phyloP scores from a whole-genome alignment of 2,329 filamentous ascomycete genomes.

The Cyanodermella asteris region DNA sequence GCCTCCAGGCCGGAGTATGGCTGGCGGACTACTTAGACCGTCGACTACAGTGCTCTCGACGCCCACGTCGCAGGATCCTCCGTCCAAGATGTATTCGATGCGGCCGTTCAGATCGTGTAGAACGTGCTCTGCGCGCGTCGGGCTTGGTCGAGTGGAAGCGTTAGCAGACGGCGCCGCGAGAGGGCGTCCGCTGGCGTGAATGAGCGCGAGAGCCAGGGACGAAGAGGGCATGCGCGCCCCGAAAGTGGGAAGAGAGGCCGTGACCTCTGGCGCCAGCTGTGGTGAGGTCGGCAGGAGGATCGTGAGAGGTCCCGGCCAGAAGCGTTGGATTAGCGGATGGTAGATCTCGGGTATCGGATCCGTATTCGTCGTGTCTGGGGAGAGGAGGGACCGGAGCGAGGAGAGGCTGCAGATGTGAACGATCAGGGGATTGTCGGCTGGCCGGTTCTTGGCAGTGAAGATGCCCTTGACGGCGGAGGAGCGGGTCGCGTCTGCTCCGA shows the following conservation, averaged over 20 bases:
- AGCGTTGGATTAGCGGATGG: slow-evolving; percentile 49
- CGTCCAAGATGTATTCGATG: slow-evolving; percentile 75
- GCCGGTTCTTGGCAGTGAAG: slow-evolving; percentile 71
- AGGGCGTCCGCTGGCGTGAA: slow-evolving; percentile 53
- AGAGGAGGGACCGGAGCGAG: slow-evolving; percentile 47
- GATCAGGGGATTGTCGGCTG: slow-evolving; percentile 87
- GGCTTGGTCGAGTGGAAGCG: slow-evolving; percentile 77
- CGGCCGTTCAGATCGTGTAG: slow-evolving; percentile 60
- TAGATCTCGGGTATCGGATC: slow-evolving; percentile 50
- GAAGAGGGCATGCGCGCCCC: slow-evolving; percentile 77
- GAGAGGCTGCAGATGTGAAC: slow-evolving; percentile 66
- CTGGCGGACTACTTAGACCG: slow-evolving; percentile 59
- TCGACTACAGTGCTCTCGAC: slow-evolving; percentile 96
- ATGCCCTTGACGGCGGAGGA: slow-evolving; percentile 73
- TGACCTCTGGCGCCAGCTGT: slow-evolving; percentile 81
- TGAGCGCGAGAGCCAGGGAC: slow-evolving; percentile 68
- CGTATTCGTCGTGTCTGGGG: slow-evolving; percentile 13
- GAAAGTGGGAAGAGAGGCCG: slow-evolving; percentile 64
- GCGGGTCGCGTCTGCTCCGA: slow-evolving; percentile 87
- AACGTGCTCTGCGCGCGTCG: slow-evolving; percentile 78
- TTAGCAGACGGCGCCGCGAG: slow-evolving; percentile 88
- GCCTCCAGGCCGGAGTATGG: slow-evolving; percentile 68
- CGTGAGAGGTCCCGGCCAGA: slow-evolving; percentile 90
- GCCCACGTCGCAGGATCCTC: slow-evolving; percentile 65
- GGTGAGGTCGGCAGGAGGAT: slow-evolving; percentile 63